Percentiles rank a stretch among this genome's conserved stretches.
Evolutionary conservation across 306 rosid genomes (phyloP).

Genomic region (Prunus persica): Prunus_persica_NCBIv2 NC_034009.1:29984501-29985000

Average conservation of each 20-base stretch:
- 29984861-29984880: constrained; percentile 13
- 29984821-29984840: background rate
- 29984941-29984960: constrained; percentile 40
- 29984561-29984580: background rate
- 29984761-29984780: background rate
- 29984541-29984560: background rate
- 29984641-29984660: background rate
- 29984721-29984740: background rate
- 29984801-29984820: background rate
- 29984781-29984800: background rate
- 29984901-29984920: constrained; percentile 52
- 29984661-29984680: background rate
- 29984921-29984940: constrained; percentile 43
- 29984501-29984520: background rate
- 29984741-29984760: background rate
- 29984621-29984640: background rate
- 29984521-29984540: background rate
- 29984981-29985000: constrained; percentile 60
- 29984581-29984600: background rate
- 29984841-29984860: background rate
- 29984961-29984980: constrained; percentile 64
- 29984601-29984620: background rate
- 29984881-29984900: constrained; percentile 53
- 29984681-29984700: background rate
- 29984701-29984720: background rate